Conservation (phyloP, 2,329 filamentous ascomycete genomes). For the Xylariaceae sp. region DNA sequence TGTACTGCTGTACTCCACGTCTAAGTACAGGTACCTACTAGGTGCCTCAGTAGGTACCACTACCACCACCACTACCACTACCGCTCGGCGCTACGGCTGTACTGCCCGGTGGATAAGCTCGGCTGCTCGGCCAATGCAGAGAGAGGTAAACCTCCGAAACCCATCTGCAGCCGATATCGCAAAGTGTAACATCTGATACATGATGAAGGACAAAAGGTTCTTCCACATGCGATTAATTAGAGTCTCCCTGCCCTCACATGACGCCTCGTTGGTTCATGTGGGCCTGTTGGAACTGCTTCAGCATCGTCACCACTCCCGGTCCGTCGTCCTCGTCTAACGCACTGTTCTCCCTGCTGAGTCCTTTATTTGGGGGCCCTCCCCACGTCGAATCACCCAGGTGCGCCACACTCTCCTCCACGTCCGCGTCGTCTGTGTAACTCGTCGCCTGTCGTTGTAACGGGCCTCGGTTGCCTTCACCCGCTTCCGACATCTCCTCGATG, state of each 20-base stretch:
- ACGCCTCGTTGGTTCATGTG: slow-evolving; percentile 46
- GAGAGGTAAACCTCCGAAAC: too few species aligned
- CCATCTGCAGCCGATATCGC: too few species aligned
- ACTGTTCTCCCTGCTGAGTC: slow-evolving; percentile 48
- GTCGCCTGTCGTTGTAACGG: slow-evolving; percentile 32
- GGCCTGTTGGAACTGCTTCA: slow-evolving; percentile 54
- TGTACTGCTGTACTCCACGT: neutral
- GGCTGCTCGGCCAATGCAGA: too few species aligned
- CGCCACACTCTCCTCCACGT: slow-evolving; percentile 47
- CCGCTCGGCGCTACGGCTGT: neutral
- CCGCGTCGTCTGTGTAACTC: slow-evolving; percentile 55
- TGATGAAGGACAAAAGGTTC: too few species aligned
- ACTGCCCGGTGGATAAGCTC: neutral
- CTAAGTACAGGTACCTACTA: neutral
- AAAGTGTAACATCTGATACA: too few species aligned
- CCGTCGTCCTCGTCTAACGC: slow-evolving; percentile 41
- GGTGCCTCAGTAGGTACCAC: too few species aligned
- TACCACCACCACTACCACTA: too few species aligned
- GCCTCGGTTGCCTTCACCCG: slow-evolving; percentile 33
- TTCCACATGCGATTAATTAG: neutral
- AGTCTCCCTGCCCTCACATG: slow-evolving; percentile 8
- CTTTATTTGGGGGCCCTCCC: slow-evolving; percentile 51
- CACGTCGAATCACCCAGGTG: slow-evolving; percentile 54
- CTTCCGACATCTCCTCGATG: slow-evolving; percentile 52
- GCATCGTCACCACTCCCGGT: slow-evolving; percentile 51